Evolutionary conservation across 2,329 filamentous ascomycete species (phyloP).

Genomic region (Aspergillus sp.): DNA sequence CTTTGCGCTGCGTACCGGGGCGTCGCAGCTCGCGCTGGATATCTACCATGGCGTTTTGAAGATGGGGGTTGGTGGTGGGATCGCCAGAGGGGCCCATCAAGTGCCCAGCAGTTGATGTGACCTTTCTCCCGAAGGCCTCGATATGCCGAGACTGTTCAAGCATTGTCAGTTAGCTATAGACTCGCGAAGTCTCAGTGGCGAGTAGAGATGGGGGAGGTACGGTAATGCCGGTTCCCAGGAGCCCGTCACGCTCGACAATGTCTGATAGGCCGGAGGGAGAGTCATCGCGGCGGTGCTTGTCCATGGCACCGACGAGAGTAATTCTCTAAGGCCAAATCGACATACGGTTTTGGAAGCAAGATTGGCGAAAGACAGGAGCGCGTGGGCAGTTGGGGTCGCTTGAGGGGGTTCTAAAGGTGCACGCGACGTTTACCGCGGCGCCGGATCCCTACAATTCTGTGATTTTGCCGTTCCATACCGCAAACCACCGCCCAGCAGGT

Average conservation of each 20-base stretch:
- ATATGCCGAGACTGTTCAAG: constrained; percentile 71
- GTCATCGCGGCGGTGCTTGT: constrained; percentile 46
- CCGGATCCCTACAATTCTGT: constrained; percentile 4
- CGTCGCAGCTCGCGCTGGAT: constrained; percentile 85
- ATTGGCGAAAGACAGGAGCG: neutral
- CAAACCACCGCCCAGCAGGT: neutral
- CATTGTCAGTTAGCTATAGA: neutral
- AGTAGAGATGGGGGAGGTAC: constrained; percentile 27
- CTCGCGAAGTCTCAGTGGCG: neutral
- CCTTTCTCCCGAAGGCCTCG: constrained; percentile 91
- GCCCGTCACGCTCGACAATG: constrained; percentile 44
- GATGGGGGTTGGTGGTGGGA: constrained; percentile 59
- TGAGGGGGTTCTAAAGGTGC: constrained; percentile 16
- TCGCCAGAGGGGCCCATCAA: constrained; percentile 71
- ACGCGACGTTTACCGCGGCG: constrained; percentile 34
- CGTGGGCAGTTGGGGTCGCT: constrained; percentile 7
- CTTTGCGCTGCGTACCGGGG: constrained; percentile 79
- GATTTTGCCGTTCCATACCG: constrained; percentile 21
- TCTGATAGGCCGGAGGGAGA: constrained; percentile 45
- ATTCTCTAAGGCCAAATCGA: constrained; percentile 23
- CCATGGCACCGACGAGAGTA: constrained; percentile 37
- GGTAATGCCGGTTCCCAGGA: constrained; percentile 50
- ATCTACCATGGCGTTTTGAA: constrained; percentile 83
- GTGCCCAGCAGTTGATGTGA: constrained; percentile 88
- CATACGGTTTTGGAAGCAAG: constrained; percentile 24